Percentiles rank a stretch among this genome's conserved stretches.
Conservation (phyloP, 352 stramenopile species). For the Pythium graminicola region DNA sequence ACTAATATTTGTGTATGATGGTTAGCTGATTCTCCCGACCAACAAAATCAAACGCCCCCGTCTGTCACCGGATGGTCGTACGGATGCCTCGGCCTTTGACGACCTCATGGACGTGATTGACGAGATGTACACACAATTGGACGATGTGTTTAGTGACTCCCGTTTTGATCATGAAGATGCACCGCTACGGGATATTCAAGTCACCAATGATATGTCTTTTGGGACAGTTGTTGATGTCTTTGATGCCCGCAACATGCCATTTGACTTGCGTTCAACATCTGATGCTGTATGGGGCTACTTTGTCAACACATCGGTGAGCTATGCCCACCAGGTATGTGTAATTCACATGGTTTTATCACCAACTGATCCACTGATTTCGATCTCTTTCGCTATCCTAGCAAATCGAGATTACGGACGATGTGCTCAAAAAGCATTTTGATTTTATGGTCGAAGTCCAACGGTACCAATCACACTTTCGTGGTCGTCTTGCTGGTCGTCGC, state of each 20-base stretch:
- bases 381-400: not conserved
- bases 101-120: constrained; percentile 15
- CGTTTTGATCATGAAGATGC: constrained; percentile 8
- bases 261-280: constrained; percentile 9
- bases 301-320: constrained; percentile 15
- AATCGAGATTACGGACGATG: constrained; percentile 19
- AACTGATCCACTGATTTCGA: not conserved
- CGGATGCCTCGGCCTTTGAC: constrained; percentile 11
- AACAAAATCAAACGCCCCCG: constrained; percentile 18
- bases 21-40: constrained; percentile 11
- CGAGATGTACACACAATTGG: constrained; percentile 12
- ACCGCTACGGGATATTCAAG: constrained; percentile 18
- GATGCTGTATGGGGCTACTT: constrained; percentile 24
- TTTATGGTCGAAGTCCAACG: constrained; percentile 19
- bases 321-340: constrained; percentile 10
- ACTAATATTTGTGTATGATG: not conserved
- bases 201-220: constrained; percentile 2
- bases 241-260: constrained; percentile 21
- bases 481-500: constrained; percentile 12
- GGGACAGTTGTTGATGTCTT: constrained; percentile 22
- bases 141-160: constrained; percentile 10
- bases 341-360: not conserved
- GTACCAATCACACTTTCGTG: constrained; percentile 14
- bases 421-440: constrained; percentile 21
- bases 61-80: not conserved